phyloP scores from a whole-genome alignment of 2,329 filamentous ascomycete genomes.

The Alternaria ventricosa region DNA sequence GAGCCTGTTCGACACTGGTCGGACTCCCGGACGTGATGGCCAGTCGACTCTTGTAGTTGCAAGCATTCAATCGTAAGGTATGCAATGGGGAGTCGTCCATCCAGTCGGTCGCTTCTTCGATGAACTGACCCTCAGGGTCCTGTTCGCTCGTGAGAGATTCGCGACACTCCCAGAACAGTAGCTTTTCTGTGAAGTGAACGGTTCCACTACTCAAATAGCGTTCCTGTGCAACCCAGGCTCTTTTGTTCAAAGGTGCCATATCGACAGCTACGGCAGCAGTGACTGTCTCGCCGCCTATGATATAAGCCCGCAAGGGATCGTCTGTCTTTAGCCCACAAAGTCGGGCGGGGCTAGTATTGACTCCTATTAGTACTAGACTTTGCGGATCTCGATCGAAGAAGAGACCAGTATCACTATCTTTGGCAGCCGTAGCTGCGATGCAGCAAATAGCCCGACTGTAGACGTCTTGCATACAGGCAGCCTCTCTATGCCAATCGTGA shows the following conservation, averaged over 20 bases:
- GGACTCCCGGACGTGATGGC: too few species aligned
- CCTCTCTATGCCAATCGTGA: conserved; percentile 12
- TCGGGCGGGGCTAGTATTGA: too few species aligned
- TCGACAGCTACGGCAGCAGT: not conserved
- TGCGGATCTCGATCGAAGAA: conserved; percentile 3
- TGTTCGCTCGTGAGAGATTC: not conserved
- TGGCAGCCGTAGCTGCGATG: conserved; percentile 15
- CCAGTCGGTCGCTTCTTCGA: not conserved
- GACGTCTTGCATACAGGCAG: conserved; percentile 10
- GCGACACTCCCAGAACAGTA: conserved; percentile 22
- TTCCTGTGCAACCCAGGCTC: conserved; percentile 27
- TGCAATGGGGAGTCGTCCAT: too few species aligned
- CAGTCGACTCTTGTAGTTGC: not conserved
- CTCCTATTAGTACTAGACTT: too few species aligned
- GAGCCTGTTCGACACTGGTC: not conserved
- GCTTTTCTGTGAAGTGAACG: conserved; percentile 15
- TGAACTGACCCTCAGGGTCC: not conserved
- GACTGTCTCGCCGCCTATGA: too few species aligned
- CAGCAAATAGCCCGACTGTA: conserved; percentile 12
- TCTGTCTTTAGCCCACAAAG: too few species aligned
- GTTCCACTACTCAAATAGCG: conserved; percentile 14
- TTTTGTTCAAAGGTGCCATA: conserved; percentile 11
- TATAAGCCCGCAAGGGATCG: too few species aligned
- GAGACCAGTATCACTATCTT: not conserved
- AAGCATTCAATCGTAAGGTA: not conserved